Evolutionary conservation across 805 yeast species (phyloP).

Genomic region (Cyberlindnera mycetangii): DNA sequence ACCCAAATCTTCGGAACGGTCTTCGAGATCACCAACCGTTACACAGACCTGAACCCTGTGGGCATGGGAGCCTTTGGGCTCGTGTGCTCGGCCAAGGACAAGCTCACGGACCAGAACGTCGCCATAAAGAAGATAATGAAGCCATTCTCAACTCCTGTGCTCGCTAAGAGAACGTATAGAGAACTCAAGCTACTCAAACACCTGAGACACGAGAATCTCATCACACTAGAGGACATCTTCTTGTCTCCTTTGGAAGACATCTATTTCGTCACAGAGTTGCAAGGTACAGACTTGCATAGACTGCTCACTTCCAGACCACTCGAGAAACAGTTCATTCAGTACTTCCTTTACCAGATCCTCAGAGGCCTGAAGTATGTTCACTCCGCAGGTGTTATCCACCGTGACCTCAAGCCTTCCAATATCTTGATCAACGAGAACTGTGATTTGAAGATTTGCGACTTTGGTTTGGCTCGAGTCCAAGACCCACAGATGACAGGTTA

Average conservation of each 20-base stretch:
- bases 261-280: conserved; percentile 91
- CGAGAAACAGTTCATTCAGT: conserved; percentile 94
- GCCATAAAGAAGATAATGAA: conserved; percentile 98
- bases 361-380: conserved; percentile 89
- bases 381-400: conserved; percentile 87
- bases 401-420: conserved; percentile 84
- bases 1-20: conserved; percentile 95
- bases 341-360: conserved; percentile 90
- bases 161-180: conserved; percentile 95
- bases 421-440: conserved; percentile 86
- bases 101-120: conserved; percentile 84
- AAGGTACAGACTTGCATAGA: conserved; percentile 95
- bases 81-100: conserved; percentile 94
- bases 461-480: conserved; percentile 94
- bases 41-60: conserved; percentile 91
- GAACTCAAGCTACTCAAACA: conserved; percentile 92
- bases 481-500: conserved; percentile 99
- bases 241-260: conserved; percentile 94
- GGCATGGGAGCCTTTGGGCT: conserved; percentile 99
- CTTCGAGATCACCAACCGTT: conserved; percentile 86
- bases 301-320: conserved; percentile 88
- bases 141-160: conserved; percentile 90
- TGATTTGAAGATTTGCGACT: conserved; percentile 87
- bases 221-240: conserved; percentile 89
- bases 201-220: conserved; percentile 89